Evolutionary conservation across 2,329 filamentous ascomycete genomes (phyloP), one percentile per base, ranked within the genome.

Genomic region (Cytospora leucostoma): DNA sequence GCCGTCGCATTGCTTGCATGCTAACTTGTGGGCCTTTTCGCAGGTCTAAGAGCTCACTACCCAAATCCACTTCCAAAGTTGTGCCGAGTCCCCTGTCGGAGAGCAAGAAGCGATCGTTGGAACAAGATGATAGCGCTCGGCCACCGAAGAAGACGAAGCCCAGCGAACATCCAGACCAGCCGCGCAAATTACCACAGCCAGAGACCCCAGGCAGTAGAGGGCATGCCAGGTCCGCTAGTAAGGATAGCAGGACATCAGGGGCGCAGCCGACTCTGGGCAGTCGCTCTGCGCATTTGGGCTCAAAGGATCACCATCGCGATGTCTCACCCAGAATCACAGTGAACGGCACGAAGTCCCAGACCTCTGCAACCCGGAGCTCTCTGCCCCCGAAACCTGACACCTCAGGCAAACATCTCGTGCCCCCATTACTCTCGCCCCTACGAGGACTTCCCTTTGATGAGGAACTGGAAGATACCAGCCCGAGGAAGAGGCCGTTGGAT

Each of bases 401-500:
- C 6, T 71, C 71, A 12, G 69, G 74, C 2, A 80, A 78, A 66
- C 67, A 77, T 33, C 72, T 74, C 32, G 75, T 86, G 7, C 84
- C 84, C 10, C 81, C 80, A 3, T 68, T 86, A 35, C 70, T 86
- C 15, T 86, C 84, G 0, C 84, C 84, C 1, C 73, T 84, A 1
- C 79, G 78, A 40, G 56, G 60, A 19, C 74, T 84, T 12, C 76
- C 75, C 44, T 75, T 82, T 33, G 79, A 79, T 38, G 75, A 76
- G 21, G 69, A 76, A 50, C 69, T 73, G 17, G 72, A 74, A 62
- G 68, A 33, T 58, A 69, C 63, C 65, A 69, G 50, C 59, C 62
- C 59, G 62, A 70, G 56, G 71, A 69, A 66, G 72, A 68, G 71
- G 69, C 66, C 69, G 72, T 58, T 69, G 70, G 67, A 79, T 74